Evolutionary conservation across 805 yeast species (phyloP), one percentile per base, ranked within the genome.

Genomic region (Wickerhamomyces canadensis): DNA sequence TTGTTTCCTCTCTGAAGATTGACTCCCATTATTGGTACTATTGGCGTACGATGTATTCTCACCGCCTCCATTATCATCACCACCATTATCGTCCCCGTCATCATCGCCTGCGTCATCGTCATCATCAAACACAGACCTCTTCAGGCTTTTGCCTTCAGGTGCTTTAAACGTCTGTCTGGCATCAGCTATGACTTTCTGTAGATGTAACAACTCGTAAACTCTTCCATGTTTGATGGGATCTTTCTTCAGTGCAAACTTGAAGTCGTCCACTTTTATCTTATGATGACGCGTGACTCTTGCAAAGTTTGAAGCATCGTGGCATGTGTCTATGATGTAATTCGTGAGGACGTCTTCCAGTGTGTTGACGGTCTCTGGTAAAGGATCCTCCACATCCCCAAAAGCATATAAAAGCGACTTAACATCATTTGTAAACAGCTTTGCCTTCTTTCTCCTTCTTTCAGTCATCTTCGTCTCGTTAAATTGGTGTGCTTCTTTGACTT

Each of bases 181-280:
- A 38, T 72, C 81, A 4, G 72, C 63, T 46, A 83, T 79, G 42
- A 72, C 76, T 51, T 72, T 75, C 45, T 78, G 81, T 49, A 80
- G 58, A 16, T 67, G 61, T 36, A 80, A 65, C 46, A 83, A 64
- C 51, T 81, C 86, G 42, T 76, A 76, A 2, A 82, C 73, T 58
- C 91, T 74, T 3, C 85, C 86, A 12, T 80, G 65, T 51, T 83
- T 83, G 12, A 72, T 62, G 3, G 80, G 76, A 49, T 83, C 91
- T 37, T 70, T 70, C 31, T 88, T 61, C 35, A 84, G 57, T 0
- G 82, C 84, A 57, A 80, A 83, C 54, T 74, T 77, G 60, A 83
- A 76, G 51, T 83, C 89, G 30, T 81, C 88, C 14, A 82, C 76
- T 45, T 76, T 78, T 45, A 83, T 68, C 57, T 81, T 83, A 42